Conservation (phyloP, 2,329 filamentous ascomycete genomes). For the Colletotrichum paranaense region DNA sequence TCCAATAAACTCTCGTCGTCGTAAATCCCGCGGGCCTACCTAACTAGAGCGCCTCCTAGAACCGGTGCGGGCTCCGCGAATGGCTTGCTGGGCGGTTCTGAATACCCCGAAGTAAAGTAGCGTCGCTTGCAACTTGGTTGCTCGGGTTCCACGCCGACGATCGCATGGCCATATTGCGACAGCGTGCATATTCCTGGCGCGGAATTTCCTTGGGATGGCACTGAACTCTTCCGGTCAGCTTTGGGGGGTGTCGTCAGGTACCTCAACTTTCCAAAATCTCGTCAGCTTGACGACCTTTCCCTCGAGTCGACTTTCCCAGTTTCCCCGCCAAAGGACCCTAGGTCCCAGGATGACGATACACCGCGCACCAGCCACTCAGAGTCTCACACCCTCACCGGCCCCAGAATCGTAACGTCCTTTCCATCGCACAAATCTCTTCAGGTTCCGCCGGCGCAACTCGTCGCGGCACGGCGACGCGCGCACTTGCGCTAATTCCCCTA, state of each 20-base stretch:
- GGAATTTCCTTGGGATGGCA: neutral
- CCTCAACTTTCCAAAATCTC: constrained; percentile 6
- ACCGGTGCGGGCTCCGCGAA: constrained; percentile 8
- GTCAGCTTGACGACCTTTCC: constrained; percentile 5
- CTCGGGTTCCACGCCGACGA: constrained; percentile 29
- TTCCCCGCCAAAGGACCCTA: constrained; percentile 17
- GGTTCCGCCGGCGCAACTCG: neutral
- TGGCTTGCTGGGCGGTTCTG: constrained; percentile 12
- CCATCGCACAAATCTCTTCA: constrained; percentile 9
- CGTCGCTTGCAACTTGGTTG: constrained; percentile 24
- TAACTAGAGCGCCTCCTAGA: neutral
- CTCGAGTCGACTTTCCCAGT: neutral
- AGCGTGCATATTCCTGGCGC: constrained; percentile 32
- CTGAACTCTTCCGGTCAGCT: constrained; percentile 12
- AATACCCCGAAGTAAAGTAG: constrained; percentile 17
- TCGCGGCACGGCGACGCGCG: neutral
- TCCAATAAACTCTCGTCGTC: neutral
- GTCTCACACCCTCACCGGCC: constrained; percentile 2
- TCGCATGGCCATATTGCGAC: constrained; percentile 30
- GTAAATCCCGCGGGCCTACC: neutral
- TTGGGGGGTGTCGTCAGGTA: constrained; percentile 7
- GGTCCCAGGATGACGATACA: constrained; percentile 3
- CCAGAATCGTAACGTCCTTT: constrained; percentile 8
- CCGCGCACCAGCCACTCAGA: constrained; percentile 27
- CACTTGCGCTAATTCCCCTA: constrained; percentile 15